Percentiles rank a stretch among this genome's conserved stretches.
phyloP scores from a whole-genome alignment of 352 stramenopile genomes.

The Phytophthora europaea region DNA sequence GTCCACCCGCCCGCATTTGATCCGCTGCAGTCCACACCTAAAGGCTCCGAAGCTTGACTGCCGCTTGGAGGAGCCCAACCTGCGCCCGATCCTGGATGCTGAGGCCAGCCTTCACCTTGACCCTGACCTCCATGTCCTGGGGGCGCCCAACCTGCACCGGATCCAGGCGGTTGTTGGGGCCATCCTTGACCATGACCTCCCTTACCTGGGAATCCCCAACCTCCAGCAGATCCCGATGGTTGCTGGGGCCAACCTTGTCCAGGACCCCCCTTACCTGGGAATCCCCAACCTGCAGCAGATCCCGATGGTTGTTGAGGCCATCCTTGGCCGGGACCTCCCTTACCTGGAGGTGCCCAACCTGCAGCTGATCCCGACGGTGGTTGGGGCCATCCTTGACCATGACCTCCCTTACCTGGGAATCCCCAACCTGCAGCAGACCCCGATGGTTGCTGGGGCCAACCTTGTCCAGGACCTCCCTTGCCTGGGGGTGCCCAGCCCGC shows the following conservation, averaged over 20 bases:
- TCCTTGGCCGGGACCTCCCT: background rate
- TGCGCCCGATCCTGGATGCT: background rate
- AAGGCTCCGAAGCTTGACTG: background rate
- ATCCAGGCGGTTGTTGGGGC: constrained; percentile 1
- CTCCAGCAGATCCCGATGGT: background rate
- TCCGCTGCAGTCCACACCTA: constrained; percentile 15
- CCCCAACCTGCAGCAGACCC: background rate
- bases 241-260: background rate
- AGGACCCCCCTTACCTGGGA: background rate
- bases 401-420: background rate
- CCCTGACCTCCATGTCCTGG: background rate
- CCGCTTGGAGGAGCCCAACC: background rate
- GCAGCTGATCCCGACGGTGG: background rate
- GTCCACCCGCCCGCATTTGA: constrained; percentile 8
- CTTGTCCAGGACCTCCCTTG: background rate
- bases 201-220: background rate
- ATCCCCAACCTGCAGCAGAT: background rate
- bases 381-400: background rate
- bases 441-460: background rate
- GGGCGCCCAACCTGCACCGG: background rate
- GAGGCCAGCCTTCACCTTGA: background rate
- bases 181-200: constrained; percentile 5
- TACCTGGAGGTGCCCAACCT: background rate
- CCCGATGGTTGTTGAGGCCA: background rate
- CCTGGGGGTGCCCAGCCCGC: background rate